Evolutionary conservation across 225 moss, liverwort and hornwort species (phyloP), one percentile per base, ranked within the genome.

Genomic region (Physcomitrellopsis africana): DNA sequence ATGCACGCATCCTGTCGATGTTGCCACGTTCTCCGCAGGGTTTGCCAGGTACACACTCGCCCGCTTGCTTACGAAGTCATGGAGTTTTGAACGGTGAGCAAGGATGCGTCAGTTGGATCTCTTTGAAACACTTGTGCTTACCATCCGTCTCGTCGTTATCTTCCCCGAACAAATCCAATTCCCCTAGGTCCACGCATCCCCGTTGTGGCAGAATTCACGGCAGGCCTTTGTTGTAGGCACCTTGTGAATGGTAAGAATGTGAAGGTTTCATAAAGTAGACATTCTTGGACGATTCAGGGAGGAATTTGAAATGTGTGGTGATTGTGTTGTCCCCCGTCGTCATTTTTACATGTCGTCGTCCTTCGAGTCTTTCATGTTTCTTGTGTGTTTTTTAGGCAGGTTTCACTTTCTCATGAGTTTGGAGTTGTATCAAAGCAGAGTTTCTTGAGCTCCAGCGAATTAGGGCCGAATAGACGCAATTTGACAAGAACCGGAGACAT

Each of bases 401-500:
- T 18, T 24, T 14, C 19, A 32, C 19, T 15, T 8, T 37, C 8
- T 11, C 3, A 1, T 15, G 12, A 9, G 56, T 17, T 7, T 10
- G 10, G 59, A 49, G 54, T 49, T 23, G 6, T 26, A 27, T 29
- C 17, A 8, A 4, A 59, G 18, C 5, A 15, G 11, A 15, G 32
- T 22, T 53, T 23, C 52, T 23, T 63, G 60, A 46, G 17, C 44
- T 9, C 17, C 11, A 48, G 51, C 27, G 80, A 58, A 65, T 75
- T 80, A 75, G 75, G 74, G 16, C 43, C 54, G 9, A 19, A 29
- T 6, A 12, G 72, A 77, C 77, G 49, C 55, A 29, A 24, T 72
- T 48, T 19, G 67, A 16, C 51, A 23, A 65, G 45, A 57, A 75
- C 29, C 32, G 46, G 70, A 64, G 49, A 24, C 11, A 7, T 37